A percentile compares a stretch with the other conserved stretches of the same genome.
phyloP scores from a whole-genome alignment of 768 basidiomycete genomes.

The Obba rivulosa region DNA sequence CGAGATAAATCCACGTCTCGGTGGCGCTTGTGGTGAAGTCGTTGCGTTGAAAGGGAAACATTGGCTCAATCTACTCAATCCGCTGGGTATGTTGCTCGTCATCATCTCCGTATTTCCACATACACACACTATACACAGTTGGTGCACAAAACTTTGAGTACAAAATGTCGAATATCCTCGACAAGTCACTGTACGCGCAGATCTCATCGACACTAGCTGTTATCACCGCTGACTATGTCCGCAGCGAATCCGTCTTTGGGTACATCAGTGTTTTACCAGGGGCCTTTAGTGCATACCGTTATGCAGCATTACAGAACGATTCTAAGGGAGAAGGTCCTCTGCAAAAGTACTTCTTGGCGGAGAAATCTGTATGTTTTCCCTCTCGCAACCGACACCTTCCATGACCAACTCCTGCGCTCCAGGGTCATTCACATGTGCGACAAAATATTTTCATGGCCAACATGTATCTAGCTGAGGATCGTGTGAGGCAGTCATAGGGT shows the following conservation, averaged over 20 bases:
- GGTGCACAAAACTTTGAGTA: slow-evolving; percentile 95
- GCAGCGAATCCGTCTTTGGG: slow-evolving; percentile 77
- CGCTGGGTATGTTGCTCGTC: slow-evolving; percentile 36
- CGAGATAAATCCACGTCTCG: slow-evolving; percentile 88
- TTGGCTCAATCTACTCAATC: slow-evolving; percentile 74
- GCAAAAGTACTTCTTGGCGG: slow-evolving; percentile 95
- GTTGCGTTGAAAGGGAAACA: slow-evolving; percentile 87
- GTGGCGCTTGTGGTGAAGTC: slow-evolving; percentile 95
- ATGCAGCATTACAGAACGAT: slow-evolving; percentile 90
- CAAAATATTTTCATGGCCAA: slow-evolving; percentile 94
- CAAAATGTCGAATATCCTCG: slow-evolving; percentile 90
- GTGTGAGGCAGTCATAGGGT: slow-evolving; percentile 34
- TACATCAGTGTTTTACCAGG: slow-evolving; percentile 94
- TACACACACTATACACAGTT: slow-evolving; percentile 30
- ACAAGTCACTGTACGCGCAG: slow-evolving; percentile 67
- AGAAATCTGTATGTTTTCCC: slow-evolving; percentile 63
- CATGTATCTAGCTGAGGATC: slow-evolving; percentile 94
- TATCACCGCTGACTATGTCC: background rate
- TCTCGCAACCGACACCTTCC: no score
- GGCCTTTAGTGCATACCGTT: slow-evolving; percentile 88
- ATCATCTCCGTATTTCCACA: background rate
- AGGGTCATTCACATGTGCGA: slow-evolving; percentile 60
- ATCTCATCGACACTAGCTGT: background rate
- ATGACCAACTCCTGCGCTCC: background rate
- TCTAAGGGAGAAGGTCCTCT: slow-evolving; percentile 76